These are phyloP conservation scores for Hygrocybe coccinea DNA, from an alignment of 768 basidiomycete species.

Conservation along the genomic window DNA sequence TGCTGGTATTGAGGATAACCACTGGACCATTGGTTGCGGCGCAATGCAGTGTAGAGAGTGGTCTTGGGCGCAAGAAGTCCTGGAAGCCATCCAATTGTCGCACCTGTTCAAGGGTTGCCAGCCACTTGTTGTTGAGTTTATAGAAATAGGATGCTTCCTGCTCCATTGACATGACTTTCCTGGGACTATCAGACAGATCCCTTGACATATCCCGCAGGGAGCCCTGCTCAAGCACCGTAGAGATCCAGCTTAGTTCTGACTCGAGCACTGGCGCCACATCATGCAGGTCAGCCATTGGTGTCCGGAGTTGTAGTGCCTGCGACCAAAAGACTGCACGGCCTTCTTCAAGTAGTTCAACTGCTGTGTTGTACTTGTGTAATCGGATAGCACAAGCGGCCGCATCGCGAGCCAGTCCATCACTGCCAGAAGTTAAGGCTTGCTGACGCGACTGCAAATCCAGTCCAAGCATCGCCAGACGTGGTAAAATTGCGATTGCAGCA, in stretches of 20 bases:
- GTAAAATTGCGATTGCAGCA: conserved; percentile 21
- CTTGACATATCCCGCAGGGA: too few relatives aligned
- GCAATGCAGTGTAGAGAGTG: neutral
- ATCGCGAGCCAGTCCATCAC: too few relatives aligned
- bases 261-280: neutral
- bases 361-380: neutral
- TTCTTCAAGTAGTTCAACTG: neutral
- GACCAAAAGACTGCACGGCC: neutral
- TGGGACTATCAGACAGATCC: too few relatives aligned
- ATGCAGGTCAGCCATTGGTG: neutral
- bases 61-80: neutral
- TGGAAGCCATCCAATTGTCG: neutral
- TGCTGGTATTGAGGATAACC: conserved; percentile 17
- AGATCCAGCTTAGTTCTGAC: too few relatives aligned
- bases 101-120: too few relatives aligned
- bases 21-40: conserved; percentile 1
- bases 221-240: too few relatives aligned
- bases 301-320: neutral
- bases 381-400: neutral
- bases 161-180: too few relatives aligned
- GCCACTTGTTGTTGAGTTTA: too few relatives aligned
- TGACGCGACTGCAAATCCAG: conserved; percentile 16
- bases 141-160: too few relatives aligned
- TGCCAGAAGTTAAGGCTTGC: conserved; percentile 12
- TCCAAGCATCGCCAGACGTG: conserved; percentile 15